Percentiles rank a stretch among this genome's conserved stretches.
Evolutionary conservation across 164 flowering plant species (phyloP).

Genomic region (Hamamelis virginiana): DNA sequence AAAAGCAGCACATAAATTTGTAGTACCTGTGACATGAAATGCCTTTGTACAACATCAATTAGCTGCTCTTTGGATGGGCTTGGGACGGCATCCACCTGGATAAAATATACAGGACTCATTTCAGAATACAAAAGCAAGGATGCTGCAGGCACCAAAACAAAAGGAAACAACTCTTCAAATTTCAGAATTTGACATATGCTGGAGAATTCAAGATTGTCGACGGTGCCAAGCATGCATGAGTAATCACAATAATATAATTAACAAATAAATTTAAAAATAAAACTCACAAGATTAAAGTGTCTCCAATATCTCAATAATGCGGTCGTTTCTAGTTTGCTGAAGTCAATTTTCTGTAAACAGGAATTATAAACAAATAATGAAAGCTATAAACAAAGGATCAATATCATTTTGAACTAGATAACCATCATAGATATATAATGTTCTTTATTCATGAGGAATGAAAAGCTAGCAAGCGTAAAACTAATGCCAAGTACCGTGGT

Average conservation of each 20-base stretch:
- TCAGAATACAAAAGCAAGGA: not conserved
- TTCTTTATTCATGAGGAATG: not conserved
- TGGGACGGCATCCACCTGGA: slow-evolving; percentile 66
- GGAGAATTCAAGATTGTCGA: no score
- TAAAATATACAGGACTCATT: not conserved
- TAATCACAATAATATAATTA: no score
- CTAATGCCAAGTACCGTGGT: slow-evolving; percentile 39
- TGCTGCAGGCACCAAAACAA: not conserved
- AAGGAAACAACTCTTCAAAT: not conserved
- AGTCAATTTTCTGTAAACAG: slow-evolving; percentile 67
- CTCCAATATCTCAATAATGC: slow-evolving; percentile 90
- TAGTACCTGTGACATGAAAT: slow-evolving; percentile 88
- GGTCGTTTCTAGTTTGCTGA: slow-evolving; percentile 79
- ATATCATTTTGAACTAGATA: not conserved
- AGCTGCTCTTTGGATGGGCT: slow-evolving; percentile 89
- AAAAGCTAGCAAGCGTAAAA: not conserved
- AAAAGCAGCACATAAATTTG: not conserved
- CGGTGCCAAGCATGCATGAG: no score
- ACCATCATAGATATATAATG: not conserved
- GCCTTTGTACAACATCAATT: slow-evolving; percentile 81
- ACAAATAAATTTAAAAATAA: not conserved
- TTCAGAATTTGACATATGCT: no score
- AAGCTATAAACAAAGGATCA: no score
- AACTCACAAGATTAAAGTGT: slow-evolving; percentile 90
- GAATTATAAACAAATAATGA: not conserved